Conservation (phyloP, 2,329 filamentous ascomycete genomes). For the Apiospora kogelbergensis region DNA sequence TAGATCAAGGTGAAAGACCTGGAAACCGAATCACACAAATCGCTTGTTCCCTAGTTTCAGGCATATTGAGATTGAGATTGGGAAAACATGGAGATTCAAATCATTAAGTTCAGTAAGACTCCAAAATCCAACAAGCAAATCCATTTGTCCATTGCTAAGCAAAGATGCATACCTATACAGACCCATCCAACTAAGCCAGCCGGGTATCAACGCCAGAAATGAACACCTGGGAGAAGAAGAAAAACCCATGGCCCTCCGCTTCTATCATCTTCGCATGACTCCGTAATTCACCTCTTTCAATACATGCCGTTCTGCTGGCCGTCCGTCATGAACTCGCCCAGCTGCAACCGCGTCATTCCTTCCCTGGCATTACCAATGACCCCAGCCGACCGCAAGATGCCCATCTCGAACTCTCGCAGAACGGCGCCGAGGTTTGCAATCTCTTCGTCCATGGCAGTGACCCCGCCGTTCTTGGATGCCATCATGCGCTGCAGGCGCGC, state of each 20-base stretch:
- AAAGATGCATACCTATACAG: slow-evolving; percentile 3
- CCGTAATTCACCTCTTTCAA: slow-evolving; percentile 16
- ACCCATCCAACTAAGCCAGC: slow-evolving; percentile 7
- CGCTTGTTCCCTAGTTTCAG: neutral
- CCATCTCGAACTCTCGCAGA: slow-evolving; percentile 64
- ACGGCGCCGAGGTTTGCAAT: slow-evolving; percentile 55
- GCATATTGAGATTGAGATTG: neutral
- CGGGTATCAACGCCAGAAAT: slow-evolving; percentile 11
- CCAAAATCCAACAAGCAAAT: neutral
- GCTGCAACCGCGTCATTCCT: slow-evolving; percentile 57
- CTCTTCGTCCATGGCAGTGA: slow-evolving; percentile 42
- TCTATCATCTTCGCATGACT: slow-evolving; percentile 10
- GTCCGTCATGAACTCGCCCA: slow-evolving; percentile 45
- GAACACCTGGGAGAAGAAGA: neutral
- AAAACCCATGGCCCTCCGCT: neutral
- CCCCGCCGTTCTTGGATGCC: slow-evolving; percentile 37
- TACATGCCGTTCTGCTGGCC: slow-evolving; percentile 29
- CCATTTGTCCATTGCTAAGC: slow-evolving; percentile 2
- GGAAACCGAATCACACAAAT: too few species aligned
- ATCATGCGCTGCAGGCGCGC: slow-evolving; percentile 59
- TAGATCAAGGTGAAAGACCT: neutral
- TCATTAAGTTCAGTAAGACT: neutral
- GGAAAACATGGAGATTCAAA: neutral
- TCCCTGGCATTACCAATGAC: slow-evolving; percentile 61
- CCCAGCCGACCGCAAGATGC: slow-evolving; percentile 62